Evolutionary conservation across 495 filamentous ascomycete genomes (phyloP).

Genomic region (Podospora pseudopauciseta): DNA sequence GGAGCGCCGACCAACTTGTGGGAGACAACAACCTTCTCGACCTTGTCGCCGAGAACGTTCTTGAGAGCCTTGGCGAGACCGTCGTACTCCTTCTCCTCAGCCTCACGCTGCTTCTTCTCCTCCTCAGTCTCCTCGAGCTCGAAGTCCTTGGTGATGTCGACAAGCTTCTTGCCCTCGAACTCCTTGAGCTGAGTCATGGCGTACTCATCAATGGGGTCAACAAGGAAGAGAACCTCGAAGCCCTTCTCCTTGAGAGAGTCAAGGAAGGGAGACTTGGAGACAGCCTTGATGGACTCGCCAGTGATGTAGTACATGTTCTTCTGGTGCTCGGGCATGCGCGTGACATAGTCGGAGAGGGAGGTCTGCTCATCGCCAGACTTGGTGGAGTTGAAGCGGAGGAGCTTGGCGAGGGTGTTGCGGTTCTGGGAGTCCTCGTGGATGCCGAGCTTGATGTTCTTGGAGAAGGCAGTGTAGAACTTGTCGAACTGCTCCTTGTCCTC

Average conservation of each 20-base stretch:
- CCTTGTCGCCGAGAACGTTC: slow-evolving; percentile 98
- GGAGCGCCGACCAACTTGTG: slow-evolving; percentile 96
- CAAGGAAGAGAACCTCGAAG: slow-evolving; percentile 98
- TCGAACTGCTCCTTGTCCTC: slow-evolving; percentile 99
- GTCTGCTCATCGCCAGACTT: slow-evolving; percentile 96
- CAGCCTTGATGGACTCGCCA: slow-evolving; percentile 97
- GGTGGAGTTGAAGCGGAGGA: slow-evolving; percentile 97
- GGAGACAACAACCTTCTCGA: slow-evolving; percentile 99
- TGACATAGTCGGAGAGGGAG: slow-evolving; percentile 93
- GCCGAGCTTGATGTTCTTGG: slow-evolving; percentile 99
- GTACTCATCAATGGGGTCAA: slow-evolving; percentile 99
- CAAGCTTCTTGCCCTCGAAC: slow-evolving; percentile 99
- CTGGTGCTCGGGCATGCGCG: slow-evolving; percentile 98
- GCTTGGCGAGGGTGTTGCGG: slow-evolving; percentile 88
- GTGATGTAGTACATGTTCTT: slow-evolving; percentile 99
- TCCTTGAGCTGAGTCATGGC: slow-evolving; percentile 99
- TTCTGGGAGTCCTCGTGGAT: slow-evolving; percentile 99
- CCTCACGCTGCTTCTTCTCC: slow-evolving; percentile 96
- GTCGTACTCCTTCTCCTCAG: slow-evolving; percentile 97
- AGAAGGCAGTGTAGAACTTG: slow-evolving; percentile 99
- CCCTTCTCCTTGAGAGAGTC: slow-evolving; percentile 99
- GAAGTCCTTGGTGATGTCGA: slow-evolving; percentile 99
- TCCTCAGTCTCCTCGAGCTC: slow-evolving; percentile 99
- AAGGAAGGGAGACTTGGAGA: slow-evolving; percentile 96
- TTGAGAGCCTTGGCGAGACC: slow-evolving; percentile 89